Conservation (phyloP, 768 basidiomycete genomes). For the Collybia mongolica region DNA sequence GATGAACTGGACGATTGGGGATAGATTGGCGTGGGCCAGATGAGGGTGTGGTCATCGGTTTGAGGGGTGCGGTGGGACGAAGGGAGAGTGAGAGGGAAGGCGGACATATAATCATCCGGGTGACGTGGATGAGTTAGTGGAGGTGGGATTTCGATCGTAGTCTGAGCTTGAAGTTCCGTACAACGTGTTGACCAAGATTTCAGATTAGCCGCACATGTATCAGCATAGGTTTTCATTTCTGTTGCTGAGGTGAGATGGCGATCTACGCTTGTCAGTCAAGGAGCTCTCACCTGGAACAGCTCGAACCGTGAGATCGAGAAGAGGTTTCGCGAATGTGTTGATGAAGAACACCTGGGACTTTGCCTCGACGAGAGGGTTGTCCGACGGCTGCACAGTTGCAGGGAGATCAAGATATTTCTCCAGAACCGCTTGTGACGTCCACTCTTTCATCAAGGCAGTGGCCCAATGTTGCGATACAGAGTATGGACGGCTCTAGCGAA, state of each 20-base stretch:
- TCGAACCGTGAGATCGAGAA: slow-evolving; percentile 72
- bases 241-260: not conserved
- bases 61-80: slow-evolving; percentile 15
- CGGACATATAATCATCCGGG: slow-evolving; percentile 39
- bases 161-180: slow-evolving; percentile 31
- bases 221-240: slow-evolving; percentile 71
- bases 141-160: slow-evolving; percentile 37
- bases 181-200: slow-evolving; percentile 61
- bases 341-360: slow-evolving; percentile 89
- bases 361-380: slow-evolving; percentile 61
- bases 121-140: slow-evolving; percentile 57
- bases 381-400: slow-evolving; percentile 46
- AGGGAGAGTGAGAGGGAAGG: slow-evolving; percentile 35
- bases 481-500: slow-evolving; percentile 80
- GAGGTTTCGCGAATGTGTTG: slow-evolving; percentile 74
- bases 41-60: slow-evolving; percentile 13
- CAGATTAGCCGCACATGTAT: slow-evolving; percentile 70
- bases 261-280: not conserved
- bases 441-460: slow-evolving; percentile 82
- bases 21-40: slow-evolving; percentile 19
- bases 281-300: slow-evolving; percentile 70
- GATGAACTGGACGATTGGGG: slow-evolving; percentile 18
- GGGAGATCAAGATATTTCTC: slow-evolving; percentile 79
- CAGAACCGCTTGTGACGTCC: slow-evolving; percentile 85
- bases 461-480: slow-evolving; percentile 95